phyloP scores from a whole-genome alignment of 75 land plant genomes.

The Picea glauca region DNA sequence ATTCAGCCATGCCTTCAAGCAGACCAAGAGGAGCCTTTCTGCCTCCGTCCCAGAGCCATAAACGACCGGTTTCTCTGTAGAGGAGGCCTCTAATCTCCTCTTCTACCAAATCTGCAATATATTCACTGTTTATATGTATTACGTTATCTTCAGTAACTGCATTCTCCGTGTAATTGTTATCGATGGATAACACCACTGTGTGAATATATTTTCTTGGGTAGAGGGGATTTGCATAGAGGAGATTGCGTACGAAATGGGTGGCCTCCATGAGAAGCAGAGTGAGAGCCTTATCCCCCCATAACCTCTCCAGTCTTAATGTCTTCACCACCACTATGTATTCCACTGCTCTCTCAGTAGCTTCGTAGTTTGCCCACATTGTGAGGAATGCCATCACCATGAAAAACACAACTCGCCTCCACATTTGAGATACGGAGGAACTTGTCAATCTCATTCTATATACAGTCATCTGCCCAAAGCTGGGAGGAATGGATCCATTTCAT shows the following conservation, averaged over 20 bases:
- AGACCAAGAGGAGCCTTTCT: background rate
- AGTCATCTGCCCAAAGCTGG: too few relatives aligned
- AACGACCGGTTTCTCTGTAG: background rate
- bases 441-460: too few relatives aligned
- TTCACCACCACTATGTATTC: background rate
- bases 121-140: background rate
- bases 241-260: background rate
- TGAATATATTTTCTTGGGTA: background rate
- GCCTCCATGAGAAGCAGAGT: background rate
- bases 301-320: background rate
- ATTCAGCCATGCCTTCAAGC: slow-evolving; percentile 4
- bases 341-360: background rate
- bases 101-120: background rate
- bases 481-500: too few relatives aligned
- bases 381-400: background rate
- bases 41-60: background rate
- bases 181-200: background rate
- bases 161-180: background rate
- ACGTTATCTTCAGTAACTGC: background rate
- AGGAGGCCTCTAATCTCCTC: background rate
- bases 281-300: background rate
- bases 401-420: background rate
- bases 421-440: too few relatives aligned
- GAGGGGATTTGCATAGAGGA: background rate
- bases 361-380: background rate